These are phyloP conservation scores for Hyphochytrium catenoides DNA, from an alignment of 352 stramenopile species.

Conservation along the genomic window DNA sequence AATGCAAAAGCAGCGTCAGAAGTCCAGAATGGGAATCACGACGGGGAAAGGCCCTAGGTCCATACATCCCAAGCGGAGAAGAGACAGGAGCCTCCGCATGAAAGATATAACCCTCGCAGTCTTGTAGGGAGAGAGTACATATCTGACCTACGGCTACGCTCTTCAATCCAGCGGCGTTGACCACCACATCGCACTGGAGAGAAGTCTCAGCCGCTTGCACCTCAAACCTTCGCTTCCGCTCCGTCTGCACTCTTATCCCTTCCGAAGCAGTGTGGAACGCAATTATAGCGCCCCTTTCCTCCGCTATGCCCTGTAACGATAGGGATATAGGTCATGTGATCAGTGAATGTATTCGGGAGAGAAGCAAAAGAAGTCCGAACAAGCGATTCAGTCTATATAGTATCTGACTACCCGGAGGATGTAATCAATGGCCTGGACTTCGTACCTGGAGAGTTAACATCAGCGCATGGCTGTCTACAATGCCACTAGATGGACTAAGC, in stretches of 20 bases:
- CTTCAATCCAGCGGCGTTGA: conserved; percentile 81
- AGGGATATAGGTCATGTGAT: neutral
- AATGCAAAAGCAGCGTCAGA: no score
- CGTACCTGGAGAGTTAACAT: conserved; percentile 69
- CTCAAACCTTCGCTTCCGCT: conserved; percentile 12
- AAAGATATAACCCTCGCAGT: no score
- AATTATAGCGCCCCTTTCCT: conserved; percentile 55
- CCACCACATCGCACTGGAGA: conserved; percentile 64
- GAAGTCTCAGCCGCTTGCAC: conserved; percentile 15
- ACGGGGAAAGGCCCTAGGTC: no score
- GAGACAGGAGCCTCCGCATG: no score
- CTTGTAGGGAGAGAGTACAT: no score
- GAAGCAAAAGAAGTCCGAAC: neutral
- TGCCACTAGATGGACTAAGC: conserved; percentile 79
- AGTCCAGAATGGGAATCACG: no score
- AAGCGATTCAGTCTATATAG: no score
- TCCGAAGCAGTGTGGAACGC: conserved; percentile 35
- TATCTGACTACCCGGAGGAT: no score
- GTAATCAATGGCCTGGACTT: no score
- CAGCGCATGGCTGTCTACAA: conserved; percentile 78
- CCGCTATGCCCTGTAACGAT: conserved; percentile 31
- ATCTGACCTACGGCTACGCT: no score
- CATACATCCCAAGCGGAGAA: no score
- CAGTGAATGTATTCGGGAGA: neutral
- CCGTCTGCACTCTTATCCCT: conserved; percentile 12